Conservation (phyloP, 1,284 basidiomycete species). For the Anthracocystis panici-leucophaei region DNA sequence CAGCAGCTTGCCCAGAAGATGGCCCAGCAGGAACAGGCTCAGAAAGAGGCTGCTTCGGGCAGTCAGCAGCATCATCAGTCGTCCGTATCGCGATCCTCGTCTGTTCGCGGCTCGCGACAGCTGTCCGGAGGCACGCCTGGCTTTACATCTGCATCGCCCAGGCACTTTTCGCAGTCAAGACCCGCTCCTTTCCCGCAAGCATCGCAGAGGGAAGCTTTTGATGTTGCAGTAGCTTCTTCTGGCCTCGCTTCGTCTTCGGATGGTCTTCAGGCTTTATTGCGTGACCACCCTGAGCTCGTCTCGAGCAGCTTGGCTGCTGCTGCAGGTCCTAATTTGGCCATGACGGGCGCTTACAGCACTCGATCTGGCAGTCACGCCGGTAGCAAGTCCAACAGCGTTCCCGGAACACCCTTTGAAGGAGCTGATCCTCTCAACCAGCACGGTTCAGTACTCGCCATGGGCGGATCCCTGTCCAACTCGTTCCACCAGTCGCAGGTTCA, state of each 20-base stretch:
- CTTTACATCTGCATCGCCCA: constrained; percentile 45
- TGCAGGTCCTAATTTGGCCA: constrained; percentile 56
- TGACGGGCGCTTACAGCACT: constrained; percentile 42
- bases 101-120: constrained; percentile 28
- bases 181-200: constrained; percentile 58
- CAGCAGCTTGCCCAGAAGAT: constrained; percentile 40
- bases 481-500: constrained; percentile 35
- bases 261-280: constrained; percentile 65
- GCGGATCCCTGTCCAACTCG: constrained; percentile 46
- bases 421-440: constrained; percentile 14
- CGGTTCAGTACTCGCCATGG: constrained; percentile 26
- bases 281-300: constrained; percentile 68
- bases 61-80: constrained; percentile 7
- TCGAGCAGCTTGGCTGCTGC: constrained; percentile 60
- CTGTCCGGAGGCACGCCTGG: constrained; percentile 31
- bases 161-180: constrained; percentile 49
- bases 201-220: constrained; percentile 54
- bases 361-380: constrained; percentile 40
- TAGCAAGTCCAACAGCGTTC: constrained; percentile 44
- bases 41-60: constrained; percentile 16
- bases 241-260: constrained; percentile 58
- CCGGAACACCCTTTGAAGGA: constrained; percentile 41
- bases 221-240: constrained; percentile 59
- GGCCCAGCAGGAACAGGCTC: constrained; percentile 39
- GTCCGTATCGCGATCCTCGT: constrained; percentile 34